Conservation (phyloP, 2,329 filamentous ascomycete genomes). For the Talaromyces islandicus region DNA sequence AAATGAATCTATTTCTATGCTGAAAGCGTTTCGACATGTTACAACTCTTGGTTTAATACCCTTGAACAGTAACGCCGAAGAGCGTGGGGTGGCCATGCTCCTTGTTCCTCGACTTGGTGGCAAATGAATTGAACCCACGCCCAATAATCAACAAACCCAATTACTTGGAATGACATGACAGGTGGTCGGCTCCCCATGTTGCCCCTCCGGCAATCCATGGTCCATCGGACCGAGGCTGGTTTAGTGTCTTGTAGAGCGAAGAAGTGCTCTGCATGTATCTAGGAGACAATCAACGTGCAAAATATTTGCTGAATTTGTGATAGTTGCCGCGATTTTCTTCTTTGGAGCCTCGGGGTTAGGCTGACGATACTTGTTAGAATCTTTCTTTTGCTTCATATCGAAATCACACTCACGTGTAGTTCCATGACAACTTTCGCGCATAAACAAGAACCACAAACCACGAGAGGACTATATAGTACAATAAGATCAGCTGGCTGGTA, state of each 20-base stretch:
- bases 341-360: background rate
- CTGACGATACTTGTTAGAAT: background rate
- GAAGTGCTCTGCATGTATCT: background rate
- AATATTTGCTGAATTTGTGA: background rate
- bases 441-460: background rate
- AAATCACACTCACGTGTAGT: background rate
- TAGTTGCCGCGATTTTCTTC: background rate
- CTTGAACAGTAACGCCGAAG: background rate
- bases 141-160: background rate
- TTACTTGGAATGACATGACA: background rate
- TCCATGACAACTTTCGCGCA: background rate
- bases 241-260: background rate
- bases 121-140: background rate
- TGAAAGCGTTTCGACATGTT: background rate
- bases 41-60: background rate
- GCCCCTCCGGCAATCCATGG: background rate
- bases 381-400: background rate
- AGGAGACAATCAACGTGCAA: background rate
- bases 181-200: background rate
- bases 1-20: background rate
- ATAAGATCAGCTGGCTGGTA: background rate
- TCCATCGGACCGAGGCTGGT: background rate
- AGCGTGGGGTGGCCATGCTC: background rate
- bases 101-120: background rate
- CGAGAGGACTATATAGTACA: background rate